phyloP scores from a whole-genome alignment of 352 stramenopile genomes.

The Elongisporangium anandrum region DNA sequence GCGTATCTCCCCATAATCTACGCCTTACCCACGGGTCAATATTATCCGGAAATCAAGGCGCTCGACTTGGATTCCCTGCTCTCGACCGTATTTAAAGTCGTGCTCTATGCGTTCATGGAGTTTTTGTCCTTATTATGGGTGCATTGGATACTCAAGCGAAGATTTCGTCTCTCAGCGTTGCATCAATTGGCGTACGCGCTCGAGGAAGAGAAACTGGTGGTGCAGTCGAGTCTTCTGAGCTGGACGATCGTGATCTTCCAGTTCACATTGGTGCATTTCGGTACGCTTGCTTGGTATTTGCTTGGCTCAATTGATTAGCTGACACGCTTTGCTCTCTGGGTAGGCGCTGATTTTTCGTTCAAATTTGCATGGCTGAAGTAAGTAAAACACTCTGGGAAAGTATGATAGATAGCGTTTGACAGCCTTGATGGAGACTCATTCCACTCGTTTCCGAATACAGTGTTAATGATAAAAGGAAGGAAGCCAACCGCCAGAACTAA shows the following conservation, averaged over 20 bases:
- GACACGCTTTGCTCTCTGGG: too few species aligned
- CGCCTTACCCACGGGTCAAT: constrained; percentile 1
- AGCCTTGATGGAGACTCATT: too few species aligned
- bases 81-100: constrained; percentile 11
- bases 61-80: constrained; percentile 1
- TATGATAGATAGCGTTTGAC: too few species aligned
- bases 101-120: constrained; percentile 15
- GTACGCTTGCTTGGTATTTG: neutral
- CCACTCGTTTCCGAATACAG: too few species aligned
- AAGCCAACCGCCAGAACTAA: too few species aligned
- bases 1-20: constrained; percentile 5
- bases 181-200: constrained; percentile 24
- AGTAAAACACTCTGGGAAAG: too few species aligned
- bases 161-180: constrained; percentile 9
- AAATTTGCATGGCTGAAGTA: neutral
- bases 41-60: constrained; percentile 4
- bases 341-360: neutral
- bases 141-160: constrained; percentile 4
- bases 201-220: constrained; percentile 15
- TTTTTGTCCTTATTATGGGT: constrained; percentile 12
- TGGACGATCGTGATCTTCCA: neutral
- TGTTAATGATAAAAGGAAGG: too few species aligned
- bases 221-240: constrained; percentile 2
- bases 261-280: neutral
- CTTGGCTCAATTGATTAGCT: too few species aligned